Base-by-base conservation (phyloP, 306 rosid species). In the Lathyrus aphaca region DNA sequence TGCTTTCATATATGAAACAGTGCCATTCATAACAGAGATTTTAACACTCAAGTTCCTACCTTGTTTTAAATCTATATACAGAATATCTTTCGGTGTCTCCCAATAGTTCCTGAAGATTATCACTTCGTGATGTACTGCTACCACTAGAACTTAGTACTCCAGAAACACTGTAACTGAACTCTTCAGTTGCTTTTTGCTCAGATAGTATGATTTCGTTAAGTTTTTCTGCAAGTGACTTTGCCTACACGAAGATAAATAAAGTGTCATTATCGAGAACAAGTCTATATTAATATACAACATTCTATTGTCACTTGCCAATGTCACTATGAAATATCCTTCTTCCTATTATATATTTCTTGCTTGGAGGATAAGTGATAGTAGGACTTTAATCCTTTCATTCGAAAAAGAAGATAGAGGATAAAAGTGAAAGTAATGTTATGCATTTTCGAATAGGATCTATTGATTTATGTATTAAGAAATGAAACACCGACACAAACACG, bases 111-210 rank as follows among this genome's bases (percentile, higher is more conserved):
- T 83, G 80, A 23, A 94, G 94, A 82, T 72, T 83, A 80, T 76
- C 83, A 58, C 86, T 68, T 49, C 95, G 80, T 1, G 90, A 86
- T 67, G 90, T 75, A 66, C 42, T 8, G 68, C 80, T 68, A 54
- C 17, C 69, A 74, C 85, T 77, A 66, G 98, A 94, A 69, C 80
- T 85, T 66, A 94, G 83, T 72, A 94, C 83, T 19, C 85, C 95
- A 39, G 96, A 90, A 78, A 88, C 98, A 45, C 79, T 72, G 70
- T 89, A 85, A 80, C 77, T 79, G 54, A 74, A 90, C 45, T 82
- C 83, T 10, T 78, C 67, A 37, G 78, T 70, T 71, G 86, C 82
- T 74, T 59, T 80, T 73, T 77, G 77, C 79, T 94, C 98, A 3
- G 88, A 84, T 21, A 46, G 54, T 68, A 94, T 75, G 76, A 75